Evolutionary conservation across 2,329 filamentous ascomycete genomes (phyloP).

Genomic region (Hypoxylon rubiginosum): DNA sequence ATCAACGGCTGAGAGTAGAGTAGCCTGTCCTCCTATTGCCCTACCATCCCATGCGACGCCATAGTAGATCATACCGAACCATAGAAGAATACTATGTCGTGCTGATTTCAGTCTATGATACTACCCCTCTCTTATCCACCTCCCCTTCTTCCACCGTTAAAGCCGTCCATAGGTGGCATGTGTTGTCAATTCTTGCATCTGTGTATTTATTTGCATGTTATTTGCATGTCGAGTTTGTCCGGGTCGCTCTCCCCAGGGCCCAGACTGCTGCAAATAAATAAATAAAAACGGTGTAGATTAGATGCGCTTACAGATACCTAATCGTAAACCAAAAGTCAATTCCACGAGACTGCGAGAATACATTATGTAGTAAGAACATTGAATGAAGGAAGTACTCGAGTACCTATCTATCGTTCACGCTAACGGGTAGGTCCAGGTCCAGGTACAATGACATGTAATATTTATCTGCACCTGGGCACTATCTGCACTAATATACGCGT

Average conservation of each 20-base stretch:
- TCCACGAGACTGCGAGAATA: no score
- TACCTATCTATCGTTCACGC: background rate
- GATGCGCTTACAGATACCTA: no score
- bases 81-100: slow-evolving; percentile 22
- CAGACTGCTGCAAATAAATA: background rate
- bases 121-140: slow-evolving; percentile 28
- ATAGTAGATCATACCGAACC: slow-evolving; percentile 34
- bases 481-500: background rate
- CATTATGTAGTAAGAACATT: no score
- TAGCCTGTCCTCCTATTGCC: background rate
- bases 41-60: slow-evolving; percentile 18
- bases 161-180: background rate
- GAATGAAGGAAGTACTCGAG: background rate
- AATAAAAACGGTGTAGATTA: background rate
- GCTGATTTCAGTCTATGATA: slow-evolving; percentile 21
- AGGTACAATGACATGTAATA: background rate
- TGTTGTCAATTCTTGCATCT: slow-evolving; percentile 15
- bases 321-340: no score
- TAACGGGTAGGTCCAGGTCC: background rate
- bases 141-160: slow-evolving; percentile 4
- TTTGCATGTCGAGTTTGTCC: background rate
- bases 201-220: no score
- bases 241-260: background rate
- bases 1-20: background rate
- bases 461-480: background rate